Base-by-base conservation (phyloP, 2,329 filamentous ascomycete genomes). In the Penicillium sp. region DNA sequence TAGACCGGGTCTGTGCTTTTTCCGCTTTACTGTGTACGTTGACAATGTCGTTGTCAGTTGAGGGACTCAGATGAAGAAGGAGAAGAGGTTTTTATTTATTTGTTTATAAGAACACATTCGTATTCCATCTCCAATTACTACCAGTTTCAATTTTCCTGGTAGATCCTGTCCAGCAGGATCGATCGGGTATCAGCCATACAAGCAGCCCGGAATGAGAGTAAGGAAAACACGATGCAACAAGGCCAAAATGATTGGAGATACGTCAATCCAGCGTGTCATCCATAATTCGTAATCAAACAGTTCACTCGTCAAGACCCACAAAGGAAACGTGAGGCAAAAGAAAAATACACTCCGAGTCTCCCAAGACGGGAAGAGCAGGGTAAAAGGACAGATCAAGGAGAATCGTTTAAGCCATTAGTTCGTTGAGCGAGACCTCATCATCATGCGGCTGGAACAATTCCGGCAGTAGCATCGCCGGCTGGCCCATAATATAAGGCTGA, bases 351-450 rank as follows among this genome's bases (percentile, higher is more conserved):
- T 19, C 25, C 25, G 19, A 39, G 27, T 12, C 37, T 13, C 29
- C 35, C 37, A 18, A 52, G 45, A 27, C 19, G 39, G 29, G 27
- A 39, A 38, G 35, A 27, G 34, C 22, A 41, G 43, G 48, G 49
- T 19, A 41, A 39, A 14, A 40, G 30, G 40, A 43, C 18, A 35
- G n/a, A n/a, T n/a, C 49, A 53, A 46, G 45, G 33, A 51, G 19
- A 31, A 33, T 43, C 46, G 35, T 50, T 62, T 54, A 67, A 29
- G 59, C 50, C 56, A 67, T 65, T 41, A 68, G 56, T 40, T 67
- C 65, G 47, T 72, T 65, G 50, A 73, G 58, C 41, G 70, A 65
- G 36, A 65, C 36, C 48, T 67, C 65, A 25, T 63, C 64, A 28
- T 64, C 65, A 35, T 62, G 58, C 8, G 56, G 38, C 12, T 56